phyloP scores from a whole-genome alignment of 306 rosid genomes.

The Sechiopsis laciniata region DNA sequence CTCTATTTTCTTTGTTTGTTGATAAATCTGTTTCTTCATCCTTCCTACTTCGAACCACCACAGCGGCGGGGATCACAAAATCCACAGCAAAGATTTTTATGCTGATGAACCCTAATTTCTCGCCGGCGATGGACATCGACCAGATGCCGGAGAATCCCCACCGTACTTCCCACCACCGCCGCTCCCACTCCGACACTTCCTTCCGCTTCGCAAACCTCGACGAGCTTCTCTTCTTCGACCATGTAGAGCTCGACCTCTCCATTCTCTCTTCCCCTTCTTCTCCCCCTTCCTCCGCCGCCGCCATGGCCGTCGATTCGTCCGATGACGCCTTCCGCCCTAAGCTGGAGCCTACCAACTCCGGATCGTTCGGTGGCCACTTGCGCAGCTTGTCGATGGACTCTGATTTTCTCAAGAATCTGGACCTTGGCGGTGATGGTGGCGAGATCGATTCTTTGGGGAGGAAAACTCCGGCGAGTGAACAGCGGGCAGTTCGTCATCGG shows the following conservation, averaged over 20 bases:
- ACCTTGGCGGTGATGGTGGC: constrained; percentile 26
- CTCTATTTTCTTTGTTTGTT: not conserved
- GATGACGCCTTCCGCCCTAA: constrained; percentile 49
- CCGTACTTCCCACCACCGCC: constrained; percentile 76
- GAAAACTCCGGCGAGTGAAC: constrained; percentile 32
- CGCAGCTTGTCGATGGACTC: constrained; percentile 92
- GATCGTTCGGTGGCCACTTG: constrained; percentile 33
- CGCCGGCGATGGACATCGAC: constrained; percentile 46
- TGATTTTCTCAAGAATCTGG: constrained; percentile 69
- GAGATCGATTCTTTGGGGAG: constrained; percentile 30
- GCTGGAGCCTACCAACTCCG: constrained; percentile 27
- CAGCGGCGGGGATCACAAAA: not conserved
- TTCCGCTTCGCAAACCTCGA: constrained; percentile 77
- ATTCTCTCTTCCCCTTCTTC: constrained; percentile 48
- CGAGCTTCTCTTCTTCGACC: constrained; percentile 84
- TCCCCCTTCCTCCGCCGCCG: constrained; percentile 14
- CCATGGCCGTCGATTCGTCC: constrained; percentile 45
- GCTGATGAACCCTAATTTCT: constrained; percentile 42
- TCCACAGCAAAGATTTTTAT: constrained; percentile 19
- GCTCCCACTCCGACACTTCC: constrained; percentile 86
- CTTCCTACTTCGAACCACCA: not conserved
- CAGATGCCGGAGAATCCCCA: constrained; percentile 66
- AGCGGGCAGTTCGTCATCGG: constrained; percentile 50
- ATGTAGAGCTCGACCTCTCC: constrained; percentile 84
- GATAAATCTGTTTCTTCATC: not conserved